Base-by-base conservation (phyloP, 805 yeast species). In the Maudiozyma serrabonitensis region DNA sequence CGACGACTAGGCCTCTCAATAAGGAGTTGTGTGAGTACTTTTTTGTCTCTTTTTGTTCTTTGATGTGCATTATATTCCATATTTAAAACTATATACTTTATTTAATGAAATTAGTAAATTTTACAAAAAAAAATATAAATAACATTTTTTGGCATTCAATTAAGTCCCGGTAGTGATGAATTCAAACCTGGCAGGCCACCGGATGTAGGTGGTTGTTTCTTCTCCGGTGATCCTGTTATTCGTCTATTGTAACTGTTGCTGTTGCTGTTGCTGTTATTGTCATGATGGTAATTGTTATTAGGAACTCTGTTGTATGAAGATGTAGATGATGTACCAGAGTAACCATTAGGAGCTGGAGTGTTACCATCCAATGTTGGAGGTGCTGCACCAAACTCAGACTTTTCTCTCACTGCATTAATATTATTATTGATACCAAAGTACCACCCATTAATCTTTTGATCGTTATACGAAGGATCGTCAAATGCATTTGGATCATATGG, bases 401-500 rank as follows among this genome's bases (percentile, higher is more conserved):
- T 65, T 19, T 59, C 63, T 53, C 69, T 58, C 3, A 65, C 61
- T 7, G 68, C 68, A 44, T 63, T 63, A n/a, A 61, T 62, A 46
- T 64, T 62, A 46, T 65, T 64, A 41, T 65, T 65, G 25, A 65
- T 72, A n/a, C 75, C 75, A 52, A 70, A 72, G 56, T 68, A 73
- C 82, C 82, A 78, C 6, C 81, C 80, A 38, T 78, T 80, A 46
- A 69, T 70, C 56, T 79, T 79, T 41, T 78, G 79, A 62, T 78
- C 74, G 16, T 87, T 83, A 67, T 89, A 88, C 50, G 87, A 81
- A 15, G 87, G 84, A 64, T 87, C 96, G 55, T 81, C 79, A 69
- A 80, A 88, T 2, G 87, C 85, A 61, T 77, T 78, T 0, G 87
- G 84, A 69, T 93, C 99, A 56, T 82, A 84, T 1, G 97, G 96